Base-by-base conservation (phyloP, 176 grass and related monocot genomes). In the Coix lacrymajobi region DNA sequence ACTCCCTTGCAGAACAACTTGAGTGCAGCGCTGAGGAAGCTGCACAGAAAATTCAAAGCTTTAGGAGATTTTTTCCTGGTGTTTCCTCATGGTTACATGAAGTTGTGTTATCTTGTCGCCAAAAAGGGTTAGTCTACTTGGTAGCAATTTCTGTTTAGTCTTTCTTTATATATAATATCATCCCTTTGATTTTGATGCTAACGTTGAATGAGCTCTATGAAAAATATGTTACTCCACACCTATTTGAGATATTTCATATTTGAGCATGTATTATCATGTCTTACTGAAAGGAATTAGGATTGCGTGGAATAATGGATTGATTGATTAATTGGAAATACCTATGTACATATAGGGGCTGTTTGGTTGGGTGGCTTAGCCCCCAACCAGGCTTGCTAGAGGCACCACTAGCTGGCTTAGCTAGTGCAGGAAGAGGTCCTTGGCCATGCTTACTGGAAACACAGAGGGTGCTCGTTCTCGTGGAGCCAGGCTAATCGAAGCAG, bases 1-100 rank as follows among this genome's bases (percentile, higher is more conserved):
- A 91, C 48, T 83, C 92, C 62, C 92, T 98, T 78, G 90, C 88
- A 48, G 96, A 98, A 68, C 89, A 98, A 79, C 89, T 98, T 61
- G 69, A 91, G 71, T 98, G 96, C 80, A 95, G 88, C 80, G 71
- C 81, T 65, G 77, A 85, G 22, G 92, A 98, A 70, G 96, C 96
- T 77, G 85, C 70, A 30, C 79, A 90, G 13, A 98, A 98, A 89
- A 95, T 98, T 82, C 89, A 84, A 81, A 95, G 89, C 33, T 98
- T 98, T 68, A 92, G 88, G 85, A 88, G 78, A 36, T 95, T 78
- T 4, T 95, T 98, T 87, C 88, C 90, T 80, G 79, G 84, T n/a
- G 87, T 98, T 76, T 93, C 92, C 65, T 81, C 84, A 69, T 98
- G 96, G 96, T 85, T 98, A 52, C 70, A 83, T 33, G 88, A 98